phyloP scores from a whole-genome alignment of 2,329 filamentous ascomycete genomes.

The Conoideocrella luteorostrata region DNA sequence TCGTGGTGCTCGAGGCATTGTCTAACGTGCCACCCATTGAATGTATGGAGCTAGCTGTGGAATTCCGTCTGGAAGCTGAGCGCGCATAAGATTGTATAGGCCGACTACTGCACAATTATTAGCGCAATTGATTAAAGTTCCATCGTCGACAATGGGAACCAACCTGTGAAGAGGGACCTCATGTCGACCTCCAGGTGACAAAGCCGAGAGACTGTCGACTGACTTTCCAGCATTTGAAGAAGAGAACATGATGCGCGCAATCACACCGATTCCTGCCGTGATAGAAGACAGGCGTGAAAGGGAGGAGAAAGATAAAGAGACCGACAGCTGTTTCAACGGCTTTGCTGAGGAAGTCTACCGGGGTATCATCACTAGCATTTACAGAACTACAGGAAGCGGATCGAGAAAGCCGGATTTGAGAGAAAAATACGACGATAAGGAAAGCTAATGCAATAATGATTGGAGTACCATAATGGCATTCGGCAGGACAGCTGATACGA shows the following conservation, averaged over 20 bases:
- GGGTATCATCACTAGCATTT: slow-evolving; percentile 40
- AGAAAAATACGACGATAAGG: slow-evolving; percentile 3
- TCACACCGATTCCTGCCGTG: slow-evolving; percentile 3
- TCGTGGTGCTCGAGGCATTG: slow-evolving; percentile 51
- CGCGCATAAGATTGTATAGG: slow-evolving; percentile 41
- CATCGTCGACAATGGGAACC: slow-evolving; percentile 8
- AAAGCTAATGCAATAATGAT: background rate
- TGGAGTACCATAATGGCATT: slow-evolving; percentile 2
- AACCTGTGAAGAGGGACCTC: slow-evolving; percentile 58
- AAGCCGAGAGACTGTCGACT: slow-evolving; percentile 55
- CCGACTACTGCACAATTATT: slow-evolving; percentile 28
- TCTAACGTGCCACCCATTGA: slow-evolving; percentile 84
- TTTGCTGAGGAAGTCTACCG: slow-evolving; percentile 29
- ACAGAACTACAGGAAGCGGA: background rate
- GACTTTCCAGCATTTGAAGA: slow-evolving; percentile 55
- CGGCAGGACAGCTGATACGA: background rate
- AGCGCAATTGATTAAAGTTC: slow-evolving; percentile 9
- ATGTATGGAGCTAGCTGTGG: slow-evolving; percentile 79
- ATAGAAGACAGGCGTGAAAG: background rate
- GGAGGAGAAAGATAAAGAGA: slow-evolving; percentile 15
- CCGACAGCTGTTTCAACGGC: slow-evolving; percentile 30
- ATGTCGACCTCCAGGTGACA: slow-evolving; percentile 41
- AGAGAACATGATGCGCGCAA: slow-evolving; percentile 49
- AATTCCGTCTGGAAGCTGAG: slow-evolving; percentile 59
- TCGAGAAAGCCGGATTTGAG: background rate